Evolutionary conservation across 306 rosid genomes (phyloP).

Genomic region (Geum urbanum): DNA sequence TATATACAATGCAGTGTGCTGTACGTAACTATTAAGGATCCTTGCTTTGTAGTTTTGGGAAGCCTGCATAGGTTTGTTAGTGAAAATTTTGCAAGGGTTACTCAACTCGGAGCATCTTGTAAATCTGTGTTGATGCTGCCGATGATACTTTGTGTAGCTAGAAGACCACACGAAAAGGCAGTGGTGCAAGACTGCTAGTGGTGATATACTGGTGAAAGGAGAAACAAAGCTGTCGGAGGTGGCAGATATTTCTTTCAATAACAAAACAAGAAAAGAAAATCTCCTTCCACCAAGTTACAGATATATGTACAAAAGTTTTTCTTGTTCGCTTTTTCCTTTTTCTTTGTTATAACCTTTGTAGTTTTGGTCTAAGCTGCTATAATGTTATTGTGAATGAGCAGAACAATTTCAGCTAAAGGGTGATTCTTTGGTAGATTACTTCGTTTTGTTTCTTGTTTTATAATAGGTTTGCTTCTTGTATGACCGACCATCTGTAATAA

Average conservation of each 20-base stretch:
- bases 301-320: slow-evolving; percentile 16
- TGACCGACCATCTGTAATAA: slow-evolving; percentile 1
- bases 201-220: slow-evolving; percentile 24
- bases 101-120: slow-evolving; percentile 46
- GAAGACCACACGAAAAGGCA: slow-evolving; percentile 22
- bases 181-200: slow-evolving; percentile 23
- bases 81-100: slow-evolving; percentile 29
- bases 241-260: slow-evolving; percentile 18
- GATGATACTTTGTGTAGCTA: slow-evolving; percentile 24
- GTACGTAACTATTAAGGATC: slow-evolving; percentile 27
- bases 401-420: slow-evolving; percentile 14
- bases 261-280: slow-evolving; percentile 19
- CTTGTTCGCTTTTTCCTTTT: neutral
- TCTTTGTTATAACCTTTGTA: neutral
- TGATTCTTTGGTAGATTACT: slow-evolving; percentile 12
- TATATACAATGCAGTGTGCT: slow-evolving; percentile 29
- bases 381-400: slow-evolving; percentile 29
- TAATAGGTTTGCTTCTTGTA: slow-evolving; percentile 6
- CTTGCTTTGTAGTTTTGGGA: slow-evolving; percentile 34
- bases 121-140: slow-evolving; percentile 43
- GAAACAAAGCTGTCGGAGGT: slow-evolving; percentile 19
- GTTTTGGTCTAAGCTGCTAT: slow-evolving; percentile 9
- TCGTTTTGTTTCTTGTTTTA: slow-evolving; percentile 8
- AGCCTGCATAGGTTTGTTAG: slow-evolving; percentile 24
- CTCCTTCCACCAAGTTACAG: slow-evolving; percentile 24